These are phyloP conservation scores for Exophiala sideris DNA, from an alignment of 2,329 filamentous ascomycete genomes.

Conservation along the genomic window DNA sequence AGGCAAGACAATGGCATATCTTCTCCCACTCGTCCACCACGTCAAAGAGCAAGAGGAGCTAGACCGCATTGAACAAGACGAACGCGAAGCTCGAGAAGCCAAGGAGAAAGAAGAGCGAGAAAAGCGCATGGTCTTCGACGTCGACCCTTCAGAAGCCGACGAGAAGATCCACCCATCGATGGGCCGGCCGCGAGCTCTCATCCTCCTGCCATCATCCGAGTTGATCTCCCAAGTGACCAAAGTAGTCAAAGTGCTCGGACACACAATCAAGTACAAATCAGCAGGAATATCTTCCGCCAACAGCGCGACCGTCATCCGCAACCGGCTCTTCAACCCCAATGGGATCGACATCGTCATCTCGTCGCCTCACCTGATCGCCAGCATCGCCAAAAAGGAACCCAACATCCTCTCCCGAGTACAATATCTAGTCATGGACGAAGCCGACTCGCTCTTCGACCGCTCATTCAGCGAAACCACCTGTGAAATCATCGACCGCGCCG, in stretches of 20 bases:
- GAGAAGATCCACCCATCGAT: conserved; percentile 69
- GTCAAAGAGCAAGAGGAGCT: conserved; percentile 71
- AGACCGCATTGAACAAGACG: conserved; percentile 60
- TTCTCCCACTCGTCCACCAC: conserved; percentile 79
- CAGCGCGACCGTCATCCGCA: conserved; percentile 74
- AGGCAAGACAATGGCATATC: conserved; percentile 91
- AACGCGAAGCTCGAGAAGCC: conserved; percentile 32
- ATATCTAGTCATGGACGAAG: conserved; percentile 89
- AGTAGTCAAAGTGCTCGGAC: conserved; percentile 77
- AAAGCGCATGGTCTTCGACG: conserved; percentile 54
- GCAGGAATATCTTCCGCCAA: conserved; percentile 76
- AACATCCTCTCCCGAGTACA: conserved; percentile 88
- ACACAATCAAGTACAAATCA: conserved; percentile 81
- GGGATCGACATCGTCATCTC: conserved; percentile 84
- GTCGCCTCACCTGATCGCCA: conserved; percentile 84
- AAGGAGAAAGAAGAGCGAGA: conserved; percentile 47
- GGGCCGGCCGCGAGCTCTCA: conserved; percentile 75
- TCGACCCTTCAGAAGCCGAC: conserved; percentile 55
- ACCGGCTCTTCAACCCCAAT: conserved; percentile 72
- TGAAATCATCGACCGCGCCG: conserved; percentile 74
- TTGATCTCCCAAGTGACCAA: conserved; percentile 81
- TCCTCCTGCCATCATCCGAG: conserved; percentile 89
- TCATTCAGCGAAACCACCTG: conserved; percentile 84
- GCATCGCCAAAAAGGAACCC: conserved; percentile 83
- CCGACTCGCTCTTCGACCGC: conserved; percentile 90